Percentiles rank a stretch among this genome's conserved stretches.
Conservation (phyloP, 2,329 filamentous ascomycete genomes). For the Aspergillus oerlinghausenensis region DNA sequence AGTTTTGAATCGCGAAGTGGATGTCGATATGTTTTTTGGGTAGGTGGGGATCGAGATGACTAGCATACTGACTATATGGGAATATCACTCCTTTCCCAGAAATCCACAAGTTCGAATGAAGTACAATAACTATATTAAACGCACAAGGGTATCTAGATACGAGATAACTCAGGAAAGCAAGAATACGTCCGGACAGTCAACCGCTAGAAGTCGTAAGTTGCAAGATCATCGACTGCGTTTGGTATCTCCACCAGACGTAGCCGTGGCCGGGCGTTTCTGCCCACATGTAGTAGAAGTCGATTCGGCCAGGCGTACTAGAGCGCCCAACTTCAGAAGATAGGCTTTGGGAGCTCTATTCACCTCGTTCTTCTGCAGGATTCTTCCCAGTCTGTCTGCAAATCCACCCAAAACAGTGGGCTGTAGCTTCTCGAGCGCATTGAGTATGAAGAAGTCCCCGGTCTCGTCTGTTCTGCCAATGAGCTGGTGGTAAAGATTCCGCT, state of each 20-base stretch:
- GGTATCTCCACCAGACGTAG: conserved; percentile 17
- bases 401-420: conserved; percentile 27
- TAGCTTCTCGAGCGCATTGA: conserved; percentile 36
- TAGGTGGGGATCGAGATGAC: not conserved
- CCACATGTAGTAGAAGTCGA: conserved; percentile 17
- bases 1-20: not conserved
- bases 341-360: conserved; percentile 35
- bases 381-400: conserved; percentile 25
- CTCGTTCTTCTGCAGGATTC: conserved; percentile 40
- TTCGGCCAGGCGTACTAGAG: conserved; percentile 28
- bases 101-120: not conserved
- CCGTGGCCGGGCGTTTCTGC: conserved; percentile 31
- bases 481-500: conserved; percentile 40
- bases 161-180: not conserved
- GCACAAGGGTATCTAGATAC: not conserved
- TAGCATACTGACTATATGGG: not conserved
- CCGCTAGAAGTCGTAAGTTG: not conserved
- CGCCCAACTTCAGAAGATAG: conserved; percentile 31
- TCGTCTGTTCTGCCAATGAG: conserved; percentile 35
- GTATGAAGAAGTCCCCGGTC: conserved; percentile 31
- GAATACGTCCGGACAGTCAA: not conserved
- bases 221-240: conserved; percentile 30
- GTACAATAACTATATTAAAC: not conserved
- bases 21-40: not conserved
- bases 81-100: not conserved